These are phyloP conservation scores for Malassezia psittaci DNA, from an alignment of 1,284 basidiomycete genomes.

Conservation along the genomic window DNA sequence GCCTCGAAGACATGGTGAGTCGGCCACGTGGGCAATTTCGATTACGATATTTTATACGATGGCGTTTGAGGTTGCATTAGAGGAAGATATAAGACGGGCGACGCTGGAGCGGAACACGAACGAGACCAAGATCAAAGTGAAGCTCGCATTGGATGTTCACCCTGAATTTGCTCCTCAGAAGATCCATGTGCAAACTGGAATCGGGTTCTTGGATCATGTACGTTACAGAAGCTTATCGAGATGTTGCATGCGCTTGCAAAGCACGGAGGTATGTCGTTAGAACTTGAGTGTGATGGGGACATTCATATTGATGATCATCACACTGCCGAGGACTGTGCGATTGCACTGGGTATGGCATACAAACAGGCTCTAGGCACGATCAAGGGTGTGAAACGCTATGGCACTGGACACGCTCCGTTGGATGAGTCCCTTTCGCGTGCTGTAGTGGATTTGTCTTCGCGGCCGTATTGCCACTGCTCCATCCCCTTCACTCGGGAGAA, in stretches of 20 bases:
- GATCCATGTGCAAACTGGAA: slow-evolving; percentile 83
- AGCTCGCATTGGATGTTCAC: slow-evolving; percentile 69
- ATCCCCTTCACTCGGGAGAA: slow-evolving; percentile 73
- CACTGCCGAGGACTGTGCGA: slow-evolving; percentile 86
- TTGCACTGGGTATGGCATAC: slow-evolving; percentile 86
- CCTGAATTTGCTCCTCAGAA: slow-evolving; percentile 60
- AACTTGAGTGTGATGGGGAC: slow-evolving; percentile 84
- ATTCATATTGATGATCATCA: slow-evolving; percentile 98
- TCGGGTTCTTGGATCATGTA: slow-evolving; percentile 97
- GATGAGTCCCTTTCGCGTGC: slow-evolving; percentile 82
- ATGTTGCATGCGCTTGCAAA: slow-evolving; percentile 48
- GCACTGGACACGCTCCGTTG: slow-evolving; percentile 88
- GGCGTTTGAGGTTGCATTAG: not conserved
- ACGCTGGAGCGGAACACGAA: slow-evolving; percentile 74
- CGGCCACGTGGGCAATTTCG: not conserved
- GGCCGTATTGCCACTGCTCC: slow-evolving; percentile 87
- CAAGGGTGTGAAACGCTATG: slow-evolving; percentile 86
- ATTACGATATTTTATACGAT: not conserved
- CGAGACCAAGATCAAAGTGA: slow-evolving; percentile 80
- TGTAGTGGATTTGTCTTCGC: slow-evolving; percentile 94
- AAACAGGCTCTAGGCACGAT: slow-evolving; percentile 90
- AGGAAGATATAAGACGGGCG: slow-evolving; percentile 52
- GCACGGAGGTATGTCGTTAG: slow-evolving; percentile 57
- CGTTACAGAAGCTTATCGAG: slow-evolving; percentile 39
- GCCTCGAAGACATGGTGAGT: slow-evolving; percentile 49